Conservation (phyloP, 2,329 filamentous ascomycete genomes). For the Talaromyces sp. region DNA sequence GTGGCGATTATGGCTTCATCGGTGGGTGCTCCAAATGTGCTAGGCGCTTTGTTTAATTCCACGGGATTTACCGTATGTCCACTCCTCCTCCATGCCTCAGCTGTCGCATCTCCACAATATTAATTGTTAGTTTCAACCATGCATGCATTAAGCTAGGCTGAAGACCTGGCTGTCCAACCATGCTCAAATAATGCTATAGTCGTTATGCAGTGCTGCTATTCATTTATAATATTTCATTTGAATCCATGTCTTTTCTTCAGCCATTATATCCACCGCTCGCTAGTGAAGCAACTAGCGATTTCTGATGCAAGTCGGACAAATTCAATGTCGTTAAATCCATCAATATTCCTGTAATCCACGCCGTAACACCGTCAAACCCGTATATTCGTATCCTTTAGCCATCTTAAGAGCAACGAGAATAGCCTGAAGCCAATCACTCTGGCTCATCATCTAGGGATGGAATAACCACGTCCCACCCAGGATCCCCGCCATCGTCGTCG, state of each 20-base stretch:
- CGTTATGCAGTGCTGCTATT: not conserved
- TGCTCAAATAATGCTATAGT: not conserved
- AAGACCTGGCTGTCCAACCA: too few species aligned
- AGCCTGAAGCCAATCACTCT: conserved; percentile 1
- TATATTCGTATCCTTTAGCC: not conserved
- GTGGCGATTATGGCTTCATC: not conserved
- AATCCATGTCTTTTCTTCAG: not conserved
- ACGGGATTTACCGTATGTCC: not conserved
- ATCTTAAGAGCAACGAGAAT: not conserved
- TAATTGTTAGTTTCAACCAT: not conserved
- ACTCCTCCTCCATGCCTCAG: not conserved
- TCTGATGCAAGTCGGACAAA: too few species aligned
- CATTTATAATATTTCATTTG: not conserved
- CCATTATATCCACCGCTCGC: not conserved
- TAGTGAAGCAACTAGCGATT: not conserved
- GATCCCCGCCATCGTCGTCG: conserved; percentile 17
- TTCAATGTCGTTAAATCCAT: not conserved
- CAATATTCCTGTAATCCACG: not conserved
- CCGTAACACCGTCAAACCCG: not conserved
- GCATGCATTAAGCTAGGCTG: not conserved
- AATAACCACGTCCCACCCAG: conserved; percentile 32
- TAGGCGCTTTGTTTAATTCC: not conserved
- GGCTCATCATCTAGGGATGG: conserved; percentile 29
- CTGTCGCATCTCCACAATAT: not conserved
- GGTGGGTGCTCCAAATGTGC: not conserved